Evolutionary conservation across 129 eudicot genomes (phyloP).

Genomic region (Helichrysum umbraculigerum): DNA sequence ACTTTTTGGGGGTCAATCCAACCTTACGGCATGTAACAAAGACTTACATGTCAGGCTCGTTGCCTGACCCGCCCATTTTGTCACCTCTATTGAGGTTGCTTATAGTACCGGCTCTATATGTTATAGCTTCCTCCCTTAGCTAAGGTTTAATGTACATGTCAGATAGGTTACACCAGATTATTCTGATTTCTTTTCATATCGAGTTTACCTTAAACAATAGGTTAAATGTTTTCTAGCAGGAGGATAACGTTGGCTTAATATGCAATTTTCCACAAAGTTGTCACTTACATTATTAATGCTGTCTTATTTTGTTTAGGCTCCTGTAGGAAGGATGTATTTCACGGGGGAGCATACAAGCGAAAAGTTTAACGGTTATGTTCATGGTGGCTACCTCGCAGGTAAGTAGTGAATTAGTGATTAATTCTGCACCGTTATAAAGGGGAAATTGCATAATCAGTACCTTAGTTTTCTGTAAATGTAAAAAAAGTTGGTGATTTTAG

Average conservation of each 20-base stretch:
- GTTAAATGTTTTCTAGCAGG: neutral
- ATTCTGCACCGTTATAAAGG: neutral
- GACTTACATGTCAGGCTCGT: neutral
- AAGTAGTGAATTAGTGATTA: neutral
- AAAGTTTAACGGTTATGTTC: slow-evolving; percentile 81
- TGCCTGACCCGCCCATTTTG: neutral
- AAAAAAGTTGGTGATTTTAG: neutral
- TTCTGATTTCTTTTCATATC: neutral
- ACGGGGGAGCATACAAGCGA: slow-evolving; percentile 94
- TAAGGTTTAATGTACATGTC: too few species aligned
- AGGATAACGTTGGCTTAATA: neutral
- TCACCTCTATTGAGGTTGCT: neutral
- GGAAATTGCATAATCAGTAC: neutral
- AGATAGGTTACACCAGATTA: neutral
- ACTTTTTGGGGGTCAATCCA: neutral
- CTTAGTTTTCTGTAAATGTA: neutral
- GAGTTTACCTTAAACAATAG: neutral
- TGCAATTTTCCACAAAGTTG: neutral
- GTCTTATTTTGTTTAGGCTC: slow-evolving; percentile 52
- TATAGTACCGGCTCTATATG: neutral
- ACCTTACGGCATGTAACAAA: neutral
- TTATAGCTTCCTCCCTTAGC: neutral
- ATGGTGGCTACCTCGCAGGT: slow-evolving; percentile 93
- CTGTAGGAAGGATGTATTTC: slow-evolving; percentile 75
- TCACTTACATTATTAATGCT: neutral